These are phyloP conservation scores for Plectosphaerella sp. DNA, from an alignment of 2,329 filamentous ascomycete genomes.

Conservation along the genomic window DNA sequence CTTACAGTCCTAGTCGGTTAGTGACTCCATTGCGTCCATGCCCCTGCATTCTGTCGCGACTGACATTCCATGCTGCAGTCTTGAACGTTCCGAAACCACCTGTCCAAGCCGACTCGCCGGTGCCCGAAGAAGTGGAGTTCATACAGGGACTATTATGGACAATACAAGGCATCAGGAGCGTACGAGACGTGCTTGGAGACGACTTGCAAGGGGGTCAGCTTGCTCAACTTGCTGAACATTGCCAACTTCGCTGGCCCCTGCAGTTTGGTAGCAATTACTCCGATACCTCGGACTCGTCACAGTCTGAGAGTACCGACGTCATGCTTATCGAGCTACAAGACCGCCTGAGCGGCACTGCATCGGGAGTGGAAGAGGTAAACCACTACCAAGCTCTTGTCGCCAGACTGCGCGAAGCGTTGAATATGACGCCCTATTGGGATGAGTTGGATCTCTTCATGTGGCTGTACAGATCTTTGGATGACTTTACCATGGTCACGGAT, in stretches of 20 bases:
- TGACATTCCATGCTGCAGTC: neutral
- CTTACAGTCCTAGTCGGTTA: neutral
- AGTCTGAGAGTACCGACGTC: no score
- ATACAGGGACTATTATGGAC: neutral
- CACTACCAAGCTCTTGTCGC: neutral
- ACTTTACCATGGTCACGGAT: neutral
- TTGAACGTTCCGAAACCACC: neutral
- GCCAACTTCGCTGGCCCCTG: neutral
- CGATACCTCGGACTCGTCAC: neutral
- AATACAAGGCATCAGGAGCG: conserved; percentile 3
- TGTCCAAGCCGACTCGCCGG: neutral
- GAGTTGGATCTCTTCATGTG: conserved; percentile 2
- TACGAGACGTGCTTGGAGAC: neutral
- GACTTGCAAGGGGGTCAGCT: neutral
- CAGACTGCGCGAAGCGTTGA: neutral
- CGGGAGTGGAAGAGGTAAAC: neutral
- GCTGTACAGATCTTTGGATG: conserved; percentile 4
- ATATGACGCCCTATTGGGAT: conserved; percentile 1
- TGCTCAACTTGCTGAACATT: conserved; percentile 1
- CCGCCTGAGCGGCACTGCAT: neutral
- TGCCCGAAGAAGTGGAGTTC: no score
- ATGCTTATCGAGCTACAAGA: neutral
- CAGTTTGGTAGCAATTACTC: neutral
- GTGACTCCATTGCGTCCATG: neutral
- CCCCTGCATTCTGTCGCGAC: neutral